phyloP scores from a whole-genome alignment of 2,329 filamentous ascomycete genomes.

The Myriosclerotinia duriaeana region DNA sequence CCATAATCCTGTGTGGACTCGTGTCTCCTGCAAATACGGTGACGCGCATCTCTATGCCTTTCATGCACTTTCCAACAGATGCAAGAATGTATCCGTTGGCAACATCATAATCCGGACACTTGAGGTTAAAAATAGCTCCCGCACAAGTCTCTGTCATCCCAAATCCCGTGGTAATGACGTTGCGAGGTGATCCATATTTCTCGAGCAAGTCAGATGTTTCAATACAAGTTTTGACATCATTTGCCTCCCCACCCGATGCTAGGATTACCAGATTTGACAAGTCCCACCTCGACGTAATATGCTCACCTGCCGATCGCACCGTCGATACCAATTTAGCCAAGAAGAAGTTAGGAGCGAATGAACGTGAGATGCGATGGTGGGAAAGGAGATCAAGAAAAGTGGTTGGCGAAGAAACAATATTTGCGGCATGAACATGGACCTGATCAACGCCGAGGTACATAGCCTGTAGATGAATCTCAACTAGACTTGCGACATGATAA shows the following conservation, averaged over 20 bases:
- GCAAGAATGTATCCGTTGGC: slow-evolving; percentile 38
- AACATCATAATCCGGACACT: slow-evolving; percentile 46
- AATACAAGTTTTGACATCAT: slow-evolving; percentile 42
- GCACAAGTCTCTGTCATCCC: slow-evolving; percentile 57
- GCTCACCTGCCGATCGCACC: background rate
- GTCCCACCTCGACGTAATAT: slow-evolving; percentile 29
- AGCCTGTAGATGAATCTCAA: slow-evolving; percentile 53
- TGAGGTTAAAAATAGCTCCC: slow-evolving; percentile 45
- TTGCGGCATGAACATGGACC: slow-evolving; percentile 47
- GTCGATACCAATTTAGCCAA: slow-evolving; percentile 32
- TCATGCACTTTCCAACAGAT: slow-evolving; percentile 44
- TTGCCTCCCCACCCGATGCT: slow-evolving; percentile 50
- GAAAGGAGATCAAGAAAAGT: slow-evolving; percentile 45
- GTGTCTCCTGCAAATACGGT: slow-evolving; percentile 17
- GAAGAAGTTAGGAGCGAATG: slow-evolving; percentile 50
- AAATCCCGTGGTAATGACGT: slow-evolving; percentile 46
- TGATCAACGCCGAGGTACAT: slow-evolving; percentile 46
- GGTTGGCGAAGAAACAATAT: slow-evolving; percentile 45
- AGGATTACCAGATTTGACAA: slow-evolving; percentile 40
- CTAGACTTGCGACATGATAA: slow-evolving; percentile 54
- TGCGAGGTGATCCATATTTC: slow-evolving; percentile 38
- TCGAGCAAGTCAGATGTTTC: slow-evolving; percentile 38
- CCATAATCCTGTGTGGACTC: slow-evolving; percentile 18
- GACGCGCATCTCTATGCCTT: slow-evolving; percentile 45
- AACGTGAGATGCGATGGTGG: slow-evolving; percentile 45